Evolutionary conservation across 345 rosid genomes (phyloP).

Genomic region (Murraya paniculata): DNA sequence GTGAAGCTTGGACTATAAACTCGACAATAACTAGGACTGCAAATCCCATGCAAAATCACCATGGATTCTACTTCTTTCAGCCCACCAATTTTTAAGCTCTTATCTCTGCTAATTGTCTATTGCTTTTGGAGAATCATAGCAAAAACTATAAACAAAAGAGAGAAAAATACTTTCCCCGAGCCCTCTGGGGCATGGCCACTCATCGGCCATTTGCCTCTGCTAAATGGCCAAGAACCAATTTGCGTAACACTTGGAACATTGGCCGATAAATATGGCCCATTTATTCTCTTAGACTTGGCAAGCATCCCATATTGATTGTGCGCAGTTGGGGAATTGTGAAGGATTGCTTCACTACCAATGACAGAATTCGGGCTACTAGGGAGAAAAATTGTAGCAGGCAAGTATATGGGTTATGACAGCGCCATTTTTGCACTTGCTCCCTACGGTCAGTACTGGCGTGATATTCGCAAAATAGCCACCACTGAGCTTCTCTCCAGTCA

Average conservation of each 20-base stretch:
- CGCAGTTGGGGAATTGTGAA: constrained; percentile 41
- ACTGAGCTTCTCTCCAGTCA: constrained; percentile 52
- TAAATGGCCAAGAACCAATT: constrained; percentile 31
- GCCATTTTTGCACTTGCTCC: constrained; percentile 49
- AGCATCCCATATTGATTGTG: constrained; percentile 30
- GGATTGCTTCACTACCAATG: constrained; percentile 55
- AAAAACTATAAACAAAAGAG: neutral
- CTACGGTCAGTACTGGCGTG: constrained; percentile 68
- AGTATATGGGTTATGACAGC: constrained; percentile 54
- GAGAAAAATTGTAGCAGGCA: constrained; percentile 50
- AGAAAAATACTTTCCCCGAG: constrained; percentile 32
- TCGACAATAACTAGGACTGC: neutral
- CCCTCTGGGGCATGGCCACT: constrained; percentile 57
- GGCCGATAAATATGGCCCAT: constrained; percentile 48
- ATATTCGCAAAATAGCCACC: constrained; percentile 53
- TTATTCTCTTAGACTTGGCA: constrained; percentile 52
- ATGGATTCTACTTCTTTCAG: constrained; percentile 11
- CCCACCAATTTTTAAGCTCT: neutral
- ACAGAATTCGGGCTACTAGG: constrained; percentile 48
- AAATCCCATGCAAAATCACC: neutral
- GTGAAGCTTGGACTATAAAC: no score
- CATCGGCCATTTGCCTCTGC: constrained; percentile 62
- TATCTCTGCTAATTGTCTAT: neutral
- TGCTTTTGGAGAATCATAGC: constrained; percentile 7
- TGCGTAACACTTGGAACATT: constrained; percentile 44